These are phyloP conservation scores for Nicotiana knightiana DNA, from an alignment of 257 asterid genomes.

Conservation along the genomic window DNA sequence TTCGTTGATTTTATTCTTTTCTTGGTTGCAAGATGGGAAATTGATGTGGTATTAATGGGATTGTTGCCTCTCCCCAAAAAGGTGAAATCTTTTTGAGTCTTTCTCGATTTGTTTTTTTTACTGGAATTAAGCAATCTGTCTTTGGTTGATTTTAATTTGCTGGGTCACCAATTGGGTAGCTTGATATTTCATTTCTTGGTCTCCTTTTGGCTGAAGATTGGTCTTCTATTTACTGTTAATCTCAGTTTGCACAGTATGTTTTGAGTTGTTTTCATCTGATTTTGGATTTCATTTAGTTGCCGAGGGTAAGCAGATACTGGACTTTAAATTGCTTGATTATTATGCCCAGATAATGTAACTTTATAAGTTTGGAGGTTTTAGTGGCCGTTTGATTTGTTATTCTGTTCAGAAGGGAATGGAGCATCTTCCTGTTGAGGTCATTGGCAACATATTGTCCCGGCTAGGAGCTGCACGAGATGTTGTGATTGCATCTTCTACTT, in stretches of 20 bases:
- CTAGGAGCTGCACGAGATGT: conserved; percentile 78
- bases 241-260: not conserved
- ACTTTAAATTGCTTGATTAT: conserved; percentile 11
- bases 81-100: not conserved
- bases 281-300: conserved; percentile 10
- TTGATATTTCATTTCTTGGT: not conserved
- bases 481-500: conserved; percentile 71
- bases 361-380: conserved; percentile 3
- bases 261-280: not conserved
- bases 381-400: conserved; percentile 5
- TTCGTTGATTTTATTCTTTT: not conserved
- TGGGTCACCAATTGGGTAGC: not conserved
- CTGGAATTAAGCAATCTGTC: not conserved
- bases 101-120: not conserved
- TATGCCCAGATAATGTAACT: conserved; percentile 11
- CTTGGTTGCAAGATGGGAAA: not conserved
- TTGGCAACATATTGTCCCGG: conserved; percentile 71
- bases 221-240: conserved; percentile 4
- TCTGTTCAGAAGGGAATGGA: conserved; percentile 39
- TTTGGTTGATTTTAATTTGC: conserved; percentile 1
- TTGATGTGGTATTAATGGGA: not conserved
- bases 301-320: conserved; percentile 7
- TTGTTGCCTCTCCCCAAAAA: not conserved
- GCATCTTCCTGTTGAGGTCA: conserved; percentile 75
- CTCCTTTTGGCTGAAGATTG: conserved; percentile 5